Base-by-base conservation (phyloP, 306 rosid genomes). In the Adenanthera pavonina region DNA sequence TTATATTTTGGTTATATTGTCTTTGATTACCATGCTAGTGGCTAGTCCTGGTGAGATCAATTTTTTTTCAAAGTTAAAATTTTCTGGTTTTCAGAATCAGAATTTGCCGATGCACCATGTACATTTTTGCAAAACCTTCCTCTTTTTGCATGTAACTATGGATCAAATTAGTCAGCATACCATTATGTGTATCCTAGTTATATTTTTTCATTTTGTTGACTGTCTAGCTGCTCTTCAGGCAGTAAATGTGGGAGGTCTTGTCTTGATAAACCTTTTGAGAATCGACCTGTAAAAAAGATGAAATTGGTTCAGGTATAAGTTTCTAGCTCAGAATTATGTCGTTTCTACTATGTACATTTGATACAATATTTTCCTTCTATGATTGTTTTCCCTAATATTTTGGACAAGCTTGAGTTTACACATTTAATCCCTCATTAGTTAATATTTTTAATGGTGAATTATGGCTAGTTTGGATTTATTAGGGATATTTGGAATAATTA, bases 231-330 rank as follows among this genome's bases (percentile, higher is more conserved):
- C 84, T 95, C 99, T 40, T 88, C 95, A 77, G 91, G 84, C 79
- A 92, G 99, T 86, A 95, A 95, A 86, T 95, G 97, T 82, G 97
- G 97, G 80, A 76, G 13, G 80, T 79, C 87, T 25, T 95, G 99
- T 89, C 90, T 91, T 53, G 93, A 95, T 88, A 95, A 95, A 81
- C 87, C 99, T 44, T 95, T 93, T 80, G 97, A 95, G 84, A 79
- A 77, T 65, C 92, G 95, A 12, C 94, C 92, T 49, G 86, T 80
- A 80, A 95, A 95, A 86, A 90, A 88, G 88, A 89, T 95, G 97
- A 93, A 93, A 82, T 86, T 92, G 85, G 92, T 95, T 62, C 71
- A 88, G 99, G 99, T 95, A 91, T 33, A 69, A 76, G 47, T 34
- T 76, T 65, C 66, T 72, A 65, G 40, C 60, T 78, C 36, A 30